A percentile compares a stretch with the other conserved stretches of the same genome.
These are phyloP conservation scores for Blastocystis sp. DNA, from an alignment of 352 stramenopile species.

Conservation along the genomic window DNA sequence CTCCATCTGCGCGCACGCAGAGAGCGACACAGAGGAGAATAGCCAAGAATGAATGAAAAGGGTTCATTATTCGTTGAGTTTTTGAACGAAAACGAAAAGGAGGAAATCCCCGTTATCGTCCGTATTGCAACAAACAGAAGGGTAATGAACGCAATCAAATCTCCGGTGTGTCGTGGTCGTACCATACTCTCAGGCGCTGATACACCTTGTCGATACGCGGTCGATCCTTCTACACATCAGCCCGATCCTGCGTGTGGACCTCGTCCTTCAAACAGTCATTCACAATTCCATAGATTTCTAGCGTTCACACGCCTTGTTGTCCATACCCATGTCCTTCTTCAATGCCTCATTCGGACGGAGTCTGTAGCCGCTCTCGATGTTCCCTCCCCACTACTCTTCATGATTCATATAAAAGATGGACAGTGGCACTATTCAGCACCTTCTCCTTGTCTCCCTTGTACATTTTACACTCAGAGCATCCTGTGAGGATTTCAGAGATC, in stretches of 20 bases:
- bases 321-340: constrained; percentile 2
- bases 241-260: background rate
- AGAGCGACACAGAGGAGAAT: background rate
- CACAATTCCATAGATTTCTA: constrained; percentile 38
- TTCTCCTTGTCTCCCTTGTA: background rate
- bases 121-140: constrained; percentile 27
- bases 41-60: background rate
- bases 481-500: constrained; percentile 33
- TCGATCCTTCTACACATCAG: background rate
- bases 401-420: background rate
- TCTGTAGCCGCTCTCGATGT: background rate
- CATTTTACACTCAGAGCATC: background rate
- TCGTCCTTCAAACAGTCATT: constrained; percentile 20
- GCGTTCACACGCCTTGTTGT: background rate
- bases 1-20: background rate
- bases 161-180: constrained; percentile 4
- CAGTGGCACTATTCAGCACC: background rate
- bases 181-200: background rate
- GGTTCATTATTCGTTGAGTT: background rate
- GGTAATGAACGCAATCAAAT: background rate
- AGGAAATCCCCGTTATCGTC: background rate
- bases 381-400: background rate
- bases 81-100: background rate
- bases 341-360: background rate
- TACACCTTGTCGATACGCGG: background rate